These are phyloP conservation scores for Moricandia moricandioides DNA, from an alignment of 345 rosid species.

Conservation along the genomic window DNA sequence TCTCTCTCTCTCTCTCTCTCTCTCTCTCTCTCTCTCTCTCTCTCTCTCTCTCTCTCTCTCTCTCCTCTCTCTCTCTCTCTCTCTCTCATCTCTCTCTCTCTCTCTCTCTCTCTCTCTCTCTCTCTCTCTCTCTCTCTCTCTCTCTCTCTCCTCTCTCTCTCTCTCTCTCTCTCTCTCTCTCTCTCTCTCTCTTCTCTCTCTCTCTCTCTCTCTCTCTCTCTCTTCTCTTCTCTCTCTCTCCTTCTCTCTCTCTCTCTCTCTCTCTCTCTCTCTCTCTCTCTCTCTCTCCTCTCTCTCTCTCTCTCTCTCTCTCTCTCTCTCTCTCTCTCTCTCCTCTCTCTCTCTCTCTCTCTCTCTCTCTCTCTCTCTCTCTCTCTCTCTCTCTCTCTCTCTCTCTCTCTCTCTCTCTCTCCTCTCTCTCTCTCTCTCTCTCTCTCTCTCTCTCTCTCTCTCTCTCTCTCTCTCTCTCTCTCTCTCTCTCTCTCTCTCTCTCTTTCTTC, in stretches of 20 bases:
- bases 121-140: constrained; percentile 11
- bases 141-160: constrained; percentile 24
- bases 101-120: constrained; percentile 25
- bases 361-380: constrained; percentile 14
- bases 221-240: constrained; percentile 12
- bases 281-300: constrained; percentile 26
- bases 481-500: constrained; percentile 17
- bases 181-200: constrained; percentile 14
- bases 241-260: constrained; percentile 21
- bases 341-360: too few relatives aligned
- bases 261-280: constrained; percentile 8
- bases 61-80: constrained; percentile 18
- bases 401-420: constrained; percentile 12
- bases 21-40: background rate
- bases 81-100: constrained; percentile 13
- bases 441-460: constrained; percentile 1
- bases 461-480: constrained; percentile 24
- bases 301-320: constrained; percentile 20
- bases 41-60: constrained; percentile 25
- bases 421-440: too few relatives aligned
- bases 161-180: constrained; percentile 20
- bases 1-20: constrained; percentile 18
- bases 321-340: too few relatives aligned
- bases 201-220: too few relatives aligned
- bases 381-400: constrained; percentile 23